Evolutionary conservation across 768 basidiomycete genomes (phyloP).

Genomic region (Strobilomyces confusus): DNA sequence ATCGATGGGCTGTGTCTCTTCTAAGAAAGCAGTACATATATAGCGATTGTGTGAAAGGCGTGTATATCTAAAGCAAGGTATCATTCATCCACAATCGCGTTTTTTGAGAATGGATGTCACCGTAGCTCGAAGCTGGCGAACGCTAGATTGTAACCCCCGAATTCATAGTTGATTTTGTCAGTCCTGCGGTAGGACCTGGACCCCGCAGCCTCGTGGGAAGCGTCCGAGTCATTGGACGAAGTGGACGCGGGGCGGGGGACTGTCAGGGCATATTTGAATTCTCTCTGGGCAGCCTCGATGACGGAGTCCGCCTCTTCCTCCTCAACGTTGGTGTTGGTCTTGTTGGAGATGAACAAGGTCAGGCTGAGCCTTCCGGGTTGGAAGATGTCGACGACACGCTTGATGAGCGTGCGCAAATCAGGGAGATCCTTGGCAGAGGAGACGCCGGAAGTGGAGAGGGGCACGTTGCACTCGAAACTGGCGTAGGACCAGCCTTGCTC

Average conservation of each 20-base stretch:
- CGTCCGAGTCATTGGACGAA: conserved; percentile 20
- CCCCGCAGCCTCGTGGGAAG: conserved; percentile 14
- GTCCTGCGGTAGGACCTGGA: conserved; percentile 64
- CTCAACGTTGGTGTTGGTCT: conserved; percentile 40
- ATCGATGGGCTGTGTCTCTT: conserved; percentile 2
- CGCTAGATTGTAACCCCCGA: conserved; percentile 87
- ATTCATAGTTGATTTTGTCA: conserved; percentile 98
- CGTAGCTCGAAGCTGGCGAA: conserved; percentile 80
- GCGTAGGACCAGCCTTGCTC: conserved; percentile 99
- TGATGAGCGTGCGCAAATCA: conserved; percentile 75
- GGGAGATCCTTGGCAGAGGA: conserved; percentile 47
- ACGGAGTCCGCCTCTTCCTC: conserved; percentile 50
- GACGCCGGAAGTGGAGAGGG: conserved; percentile 39
- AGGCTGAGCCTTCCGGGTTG: conserved; percentile 81
- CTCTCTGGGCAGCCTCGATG: conserved; percentile 69
- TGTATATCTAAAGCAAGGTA: conserved; percentile 23
- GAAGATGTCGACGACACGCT: conserved; percentile 90
- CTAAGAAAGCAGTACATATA: conserved; percentile 10
- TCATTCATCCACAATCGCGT: conserved; percentile 11
- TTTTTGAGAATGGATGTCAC: conserved; percentile 21
- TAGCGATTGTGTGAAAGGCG: conserved; percentile 11
- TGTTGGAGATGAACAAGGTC: conserved; percentile 85
- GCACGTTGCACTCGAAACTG: conserved; percentile 98
- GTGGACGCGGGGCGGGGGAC: conserved; percentile 21
- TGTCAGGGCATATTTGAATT: conserved; percentile 65